Percentiles rank a stretch among this genome's conserved stretches.
phyloP scores from a whole-genome alignment of 1,284 basidiomycete species.

The Ganoderma lucidum region DNA sequence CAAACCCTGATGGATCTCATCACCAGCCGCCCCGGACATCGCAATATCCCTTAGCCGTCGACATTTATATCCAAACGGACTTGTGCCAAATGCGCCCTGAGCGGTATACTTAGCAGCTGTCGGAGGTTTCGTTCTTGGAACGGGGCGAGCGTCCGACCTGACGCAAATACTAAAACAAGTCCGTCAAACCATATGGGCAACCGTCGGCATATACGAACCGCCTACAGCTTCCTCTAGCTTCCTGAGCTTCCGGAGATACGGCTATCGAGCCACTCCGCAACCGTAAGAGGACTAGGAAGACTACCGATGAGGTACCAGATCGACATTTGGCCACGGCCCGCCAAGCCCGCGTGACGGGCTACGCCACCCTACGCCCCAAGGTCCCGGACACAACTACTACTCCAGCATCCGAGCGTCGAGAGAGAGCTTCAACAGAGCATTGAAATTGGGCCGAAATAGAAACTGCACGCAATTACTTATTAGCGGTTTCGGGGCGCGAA shows the following conservation, averaged over 20 bases:
- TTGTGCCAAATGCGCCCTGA: neutral
- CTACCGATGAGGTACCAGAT: neutral
- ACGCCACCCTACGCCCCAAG: neutral
- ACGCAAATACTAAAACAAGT: neutral
- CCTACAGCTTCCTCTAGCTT: neutral
- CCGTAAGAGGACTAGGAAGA: neutral
- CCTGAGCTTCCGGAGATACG: too few species aligned
- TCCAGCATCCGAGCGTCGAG: neutral
- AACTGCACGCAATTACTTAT: neutral
- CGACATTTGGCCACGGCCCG: neutral
- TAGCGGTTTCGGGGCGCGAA: neutral
- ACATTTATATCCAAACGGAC: neutral
- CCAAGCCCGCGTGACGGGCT: neutral
- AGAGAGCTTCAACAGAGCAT: neutral
- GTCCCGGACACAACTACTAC: neutral
- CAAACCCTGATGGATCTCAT: conserved; percentile 18
- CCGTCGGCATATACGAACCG: neutral
- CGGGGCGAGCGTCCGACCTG: neutral
- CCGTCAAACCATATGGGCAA: neutral
- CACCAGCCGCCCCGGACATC: conserved; percentile 6
- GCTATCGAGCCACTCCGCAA: too few species aligned
- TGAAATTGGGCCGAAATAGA: neutral
- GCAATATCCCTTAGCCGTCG: neutral
- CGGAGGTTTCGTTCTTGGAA: neutral
- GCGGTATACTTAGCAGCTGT: neutral